Base-by-base conservation (phyloP, 805 yeast species). In the Lipomyces spencermartinsiae region DNA sequence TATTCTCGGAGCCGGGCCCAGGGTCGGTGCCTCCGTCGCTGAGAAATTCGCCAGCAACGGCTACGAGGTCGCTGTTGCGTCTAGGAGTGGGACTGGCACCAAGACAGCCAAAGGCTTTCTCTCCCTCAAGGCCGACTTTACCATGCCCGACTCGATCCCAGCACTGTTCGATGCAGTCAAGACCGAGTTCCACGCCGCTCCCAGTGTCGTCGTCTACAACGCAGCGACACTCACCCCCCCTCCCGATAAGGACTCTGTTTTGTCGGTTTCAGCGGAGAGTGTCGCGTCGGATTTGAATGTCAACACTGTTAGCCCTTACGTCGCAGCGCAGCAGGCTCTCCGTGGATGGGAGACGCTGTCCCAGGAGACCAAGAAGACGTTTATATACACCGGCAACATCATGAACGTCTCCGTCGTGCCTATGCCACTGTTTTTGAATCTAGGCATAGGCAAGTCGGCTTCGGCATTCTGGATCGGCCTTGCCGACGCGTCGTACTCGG, bases 351-450 rank as follows among this genome's bases (percentile, higher is more conserved):
- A 16, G 34, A 31, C 51, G 58, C 63, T 61, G 35, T 58, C 63
- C 34, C 4, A 7, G 16, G 51, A 54, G 16, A 35, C 63, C 2
- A 19, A 54, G 33, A 61, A 34, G 58, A 51, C 63, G 8, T 61
- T 61, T n/a, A 61, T 61, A 22, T 51, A 51, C 49, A 61, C 63
- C 31, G 63, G 63, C 25, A 61, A 61, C n/a, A 14, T 14, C 46
- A 14, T 39, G 46, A 39, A 39, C 46, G 19, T 39, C 46, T 14
- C 46, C 46, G n/a, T 39, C 19, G 46, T 39, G 46, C 46, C 46
- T n/a, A 12, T 39, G 46, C 46, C 46, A 16, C 19, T 39, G n/a
- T 1, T 39, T 4, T 39, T 39, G 46, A 7, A 39, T 39, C 19
- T 39, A 39, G 46, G 46, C 46, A 39, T 39, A 7, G 46, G 46